Percentiles rank a stretch among this genome's conserved stretches.
Conservation (phyloP, 2,329 filamentous ascomycete genomes). For the Sclerotinia minor region DNA sequence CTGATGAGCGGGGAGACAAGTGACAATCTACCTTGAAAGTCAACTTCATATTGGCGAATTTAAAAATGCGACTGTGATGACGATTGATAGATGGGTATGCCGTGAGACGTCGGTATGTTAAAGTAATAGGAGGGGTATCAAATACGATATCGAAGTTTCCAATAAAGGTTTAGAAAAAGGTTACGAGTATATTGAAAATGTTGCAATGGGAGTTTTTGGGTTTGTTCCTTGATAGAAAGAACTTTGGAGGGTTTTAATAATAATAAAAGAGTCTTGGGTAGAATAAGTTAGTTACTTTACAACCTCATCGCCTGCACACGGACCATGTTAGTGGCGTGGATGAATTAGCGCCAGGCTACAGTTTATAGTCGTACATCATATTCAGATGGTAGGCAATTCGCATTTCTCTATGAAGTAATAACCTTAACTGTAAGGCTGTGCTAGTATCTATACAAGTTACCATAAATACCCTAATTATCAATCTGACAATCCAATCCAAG, state of each 20-base stretch:
- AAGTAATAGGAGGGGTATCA: neutral
- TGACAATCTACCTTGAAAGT: slow-evolving; percentile 62
- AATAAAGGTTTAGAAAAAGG: neutral
- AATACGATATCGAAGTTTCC: neutral
- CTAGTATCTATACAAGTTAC: neutral
- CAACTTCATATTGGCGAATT: slow-evolving; percentile 61
- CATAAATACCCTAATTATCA: neutral
- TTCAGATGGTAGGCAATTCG: neutral
- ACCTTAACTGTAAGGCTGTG: too few relatives aligned
- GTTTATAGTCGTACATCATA: slow-evolving; percentile 9
- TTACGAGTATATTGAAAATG: neutral
- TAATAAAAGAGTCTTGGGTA: slow-evolving; percentile 8
- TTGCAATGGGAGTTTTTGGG: neutral
- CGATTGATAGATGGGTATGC: neutral
- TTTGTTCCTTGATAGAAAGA: slow-evolving; percentile 9
- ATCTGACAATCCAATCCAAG: neutral
- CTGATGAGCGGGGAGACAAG: slow-evolving; percentile 35
- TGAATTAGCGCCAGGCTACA: slow-evolving; percentile 6
- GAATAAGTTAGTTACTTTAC: neutral
- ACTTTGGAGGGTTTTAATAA: slow-evolving; percentile 1
- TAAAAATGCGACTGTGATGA: slow-evolving; percentile 21
- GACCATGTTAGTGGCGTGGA: slow-evolving; percentile 19
- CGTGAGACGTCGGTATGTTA: neutral
- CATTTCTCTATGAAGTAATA: neutral
- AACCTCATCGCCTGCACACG: slow-evolving; percentile 13